These are phyloP conservation scores for Colletotrichum sp. DNA, from an alignment of 2,329 filamentous ascomycete species.

Conservation along the genomic window DNA sequence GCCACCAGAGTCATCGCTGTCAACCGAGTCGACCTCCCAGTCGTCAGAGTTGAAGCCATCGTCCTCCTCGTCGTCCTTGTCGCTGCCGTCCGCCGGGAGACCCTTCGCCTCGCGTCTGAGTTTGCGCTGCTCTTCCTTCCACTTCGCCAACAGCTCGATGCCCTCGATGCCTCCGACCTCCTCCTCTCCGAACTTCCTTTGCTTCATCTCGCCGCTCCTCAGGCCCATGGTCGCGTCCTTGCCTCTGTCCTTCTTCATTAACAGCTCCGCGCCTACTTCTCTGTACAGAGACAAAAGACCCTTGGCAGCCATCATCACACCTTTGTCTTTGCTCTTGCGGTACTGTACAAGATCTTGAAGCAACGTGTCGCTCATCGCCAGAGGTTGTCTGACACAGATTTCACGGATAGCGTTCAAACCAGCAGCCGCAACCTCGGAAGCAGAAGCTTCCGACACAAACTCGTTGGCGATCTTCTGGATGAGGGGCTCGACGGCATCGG, in stretches of 20 bases:
- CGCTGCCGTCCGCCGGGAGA: constrained; percentile 66
- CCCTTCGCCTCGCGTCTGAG: constrained; percentile 74
- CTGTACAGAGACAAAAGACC: constrained; percentile 89
- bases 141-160: constrained; percentile 87
- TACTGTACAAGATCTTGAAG: constrained; percentile 96
- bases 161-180: constrained; percentile 85
- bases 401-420: constrained; percentile 95
- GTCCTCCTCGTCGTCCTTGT: constrained; percentile 67
- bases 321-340: constrained; percentile 96
- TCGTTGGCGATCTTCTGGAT: constrained; percentile 97
- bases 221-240: constrained; percentile 89
- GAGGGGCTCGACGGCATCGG: constrained; percentile 88
- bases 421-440: constrained; percentile 87
- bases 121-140: constrained; percentile 88
- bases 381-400: constrained; percentile 87
- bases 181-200: constrained; percentile 84
- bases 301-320: constrained; percentile 98
- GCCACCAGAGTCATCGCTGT: constrained; percentile 76
- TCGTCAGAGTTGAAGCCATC: constrained; percentile 59
- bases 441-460: constrained; percentile 94
- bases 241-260: constrained; percentile 89
- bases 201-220: constrained; percentile 74
- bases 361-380: constrained; percentile 97
- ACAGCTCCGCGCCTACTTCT: constrained; percentile 86
- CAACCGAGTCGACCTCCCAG: constrained; percentile 66